Evolutionary conservation across 2,329 filamentous ascomycete species (phyloP).

Genomic region (Fusarium sp.): DNA sequence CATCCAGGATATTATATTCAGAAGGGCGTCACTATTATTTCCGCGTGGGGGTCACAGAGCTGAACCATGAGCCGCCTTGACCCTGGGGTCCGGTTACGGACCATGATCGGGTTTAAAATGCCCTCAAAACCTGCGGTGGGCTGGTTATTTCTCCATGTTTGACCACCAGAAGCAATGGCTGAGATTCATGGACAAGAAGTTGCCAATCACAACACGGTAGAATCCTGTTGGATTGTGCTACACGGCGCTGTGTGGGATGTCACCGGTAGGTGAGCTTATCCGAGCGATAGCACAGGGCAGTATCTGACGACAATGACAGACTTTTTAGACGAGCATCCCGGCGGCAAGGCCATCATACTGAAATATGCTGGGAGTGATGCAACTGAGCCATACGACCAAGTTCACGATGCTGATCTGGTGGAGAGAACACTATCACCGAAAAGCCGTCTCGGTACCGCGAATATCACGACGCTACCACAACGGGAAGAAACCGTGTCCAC

Average conservation of each 20-base stretch:
- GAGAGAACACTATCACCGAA: background rate
- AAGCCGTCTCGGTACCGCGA: background rate
- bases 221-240: slow-evolving; percentile 11
- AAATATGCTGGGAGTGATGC: background rate
- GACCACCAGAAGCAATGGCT: background rate
- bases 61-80: too few species aligned
- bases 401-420: background rate
- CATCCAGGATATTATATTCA: too few species aligned
- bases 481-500: background rate
- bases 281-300: background rate
- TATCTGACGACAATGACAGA: background rate
- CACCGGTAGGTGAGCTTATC: background rate
- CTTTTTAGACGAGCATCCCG: slow-evolving; percentile 4
- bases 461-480: background rate
- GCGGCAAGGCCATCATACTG: background rate
- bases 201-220: background rate
- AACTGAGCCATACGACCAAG: background rate
- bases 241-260: slow-evolving; percentile 4
- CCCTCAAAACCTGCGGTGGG: too few species aligned
- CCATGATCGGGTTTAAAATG: too few species aligned
- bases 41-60: too few species aligned
- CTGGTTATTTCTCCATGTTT: too few species aligned
- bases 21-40: too few species aligned
- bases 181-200: background rate
- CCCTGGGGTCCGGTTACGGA: too few species aligned